Evolutionary conservation across 768 basidiomycete species (phyloP).

Genomic region (Collybiopsis confluens): DNA sequence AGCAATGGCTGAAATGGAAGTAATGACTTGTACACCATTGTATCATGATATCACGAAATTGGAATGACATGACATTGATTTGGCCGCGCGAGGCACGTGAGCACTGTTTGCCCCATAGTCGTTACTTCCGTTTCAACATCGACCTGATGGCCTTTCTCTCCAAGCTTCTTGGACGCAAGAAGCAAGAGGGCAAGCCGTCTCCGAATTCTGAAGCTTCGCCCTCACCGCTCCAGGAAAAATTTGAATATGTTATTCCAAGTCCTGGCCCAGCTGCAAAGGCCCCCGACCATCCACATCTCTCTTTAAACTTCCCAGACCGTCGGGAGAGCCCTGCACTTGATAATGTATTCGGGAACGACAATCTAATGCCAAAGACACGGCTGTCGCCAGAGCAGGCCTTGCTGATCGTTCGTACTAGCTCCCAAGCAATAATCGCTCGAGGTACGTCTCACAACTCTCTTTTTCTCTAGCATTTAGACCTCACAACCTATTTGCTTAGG

Average conservation of each 20-base stretch:
- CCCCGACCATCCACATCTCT: slow-evolving; percentile 49
- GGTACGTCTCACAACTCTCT: slow-evolving; percentile 43
- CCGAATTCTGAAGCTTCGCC: slow-evolving; percentile 31
- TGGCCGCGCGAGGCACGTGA: too few relatives aligned
- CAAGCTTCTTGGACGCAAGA: slow-evolving; percentile 76
- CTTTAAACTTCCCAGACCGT: slow-evolving; percentile 59
- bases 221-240: slow-evolving; percentile 67
- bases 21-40: too few relatives aligned
- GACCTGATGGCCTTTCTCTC: slow-evolving; percentile 66
- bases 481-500: slow-evolving; percentile 36
- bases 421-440: slow-evolving; percentile 58
- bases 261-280: slow-evolving; percentile 36
- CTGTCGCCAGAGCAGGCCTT: slow-evolving; percentile 63
- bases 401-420: slow-evolving; percentile 60
- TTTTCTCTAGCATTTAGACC: slow-evolving; percentile 10
- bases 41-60: too few relatives aligned
- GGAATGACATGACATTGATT: too few relatives aligned
- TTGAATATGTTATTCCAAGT: slow-evolving; percentile 61
- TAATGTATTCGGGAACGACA: slow-evolving; percentile 59
- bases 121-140: slow-evolving; percentile 17
- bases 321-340: slow-evolving; percentile 44
- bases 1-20: slow-evolving; percentile 38
- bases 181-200: slow-evolving; percentile 49
- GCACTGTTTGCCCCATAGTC: too few relatives aligned
- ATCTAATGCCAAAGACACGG: slow-evolving; percentile 50